Evolutionary conservation across 768 basidiomycete genomes (phyloP).

Genomic region (Coprinopsis sp.): DNA sequence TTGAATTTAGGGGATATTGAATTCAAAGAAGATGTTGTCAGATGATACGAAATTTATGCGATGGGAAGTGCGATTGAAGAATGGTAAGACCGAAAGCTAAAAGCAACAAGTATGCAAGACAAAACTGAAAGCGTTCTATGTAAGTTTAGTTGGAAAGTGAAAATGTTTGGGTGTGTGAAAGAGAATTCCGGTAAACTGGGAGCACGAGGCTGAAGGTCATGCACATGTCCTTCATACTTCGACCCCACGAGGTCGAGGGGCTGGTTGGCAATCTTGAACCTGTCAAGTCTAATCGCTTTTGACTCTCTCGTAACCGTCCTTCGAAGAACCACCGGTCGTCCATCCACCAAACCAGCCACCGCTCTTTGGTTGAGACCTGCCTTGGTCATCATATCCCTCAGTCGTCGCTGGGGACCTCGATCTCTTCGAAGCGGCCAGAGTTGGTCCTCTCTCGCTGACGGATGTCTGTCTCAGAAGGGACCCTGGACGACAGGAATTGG

Average conservation of each 20-base stretch:
- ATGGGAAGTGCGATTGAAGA: no score
- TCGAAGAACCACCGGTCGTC: conserved; percentile 25
- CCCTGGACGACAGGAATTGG: conserved; percentile 23
- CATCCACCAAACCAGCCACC: conserved; percentile 55
- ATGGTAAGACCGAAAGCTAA: no score
- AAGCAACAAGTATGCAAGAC: neutral
- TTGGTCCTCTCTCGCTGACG: conserved; percentile 41
- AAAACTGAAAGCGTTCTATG: neutral
- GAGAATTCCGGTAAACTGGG: no score
- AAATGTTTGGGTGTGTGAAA: no score
- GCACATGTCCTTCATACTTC: no score
- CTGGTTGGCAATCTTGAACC: neutral
- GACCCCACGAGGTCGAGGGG: no score
- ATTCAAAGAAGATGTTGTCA: no score
- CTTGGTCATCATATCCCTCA: conserved; percentile 59
- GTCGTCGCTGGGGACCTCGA: conserved; percentile 66
- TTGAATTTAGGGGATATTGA: no score
- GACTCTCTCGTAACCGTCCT: conserved; percentile 44
- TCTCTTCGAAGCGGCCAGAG: conserved; percentile 58
- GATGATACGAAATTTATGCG: no score
- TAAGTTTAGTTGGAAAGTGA: no score
- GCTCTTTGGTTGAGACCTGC: conserved; percentile 25
- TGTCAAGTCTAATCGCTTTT: conserved; percentile 45
- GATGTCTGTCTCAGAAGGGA: conserved; percentile 37
- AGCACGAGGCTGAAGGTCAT: no score